phyloP scores from a whole-genome alignment of 495 filamentous ascomycete species.

The Podospora conica region DNA sequence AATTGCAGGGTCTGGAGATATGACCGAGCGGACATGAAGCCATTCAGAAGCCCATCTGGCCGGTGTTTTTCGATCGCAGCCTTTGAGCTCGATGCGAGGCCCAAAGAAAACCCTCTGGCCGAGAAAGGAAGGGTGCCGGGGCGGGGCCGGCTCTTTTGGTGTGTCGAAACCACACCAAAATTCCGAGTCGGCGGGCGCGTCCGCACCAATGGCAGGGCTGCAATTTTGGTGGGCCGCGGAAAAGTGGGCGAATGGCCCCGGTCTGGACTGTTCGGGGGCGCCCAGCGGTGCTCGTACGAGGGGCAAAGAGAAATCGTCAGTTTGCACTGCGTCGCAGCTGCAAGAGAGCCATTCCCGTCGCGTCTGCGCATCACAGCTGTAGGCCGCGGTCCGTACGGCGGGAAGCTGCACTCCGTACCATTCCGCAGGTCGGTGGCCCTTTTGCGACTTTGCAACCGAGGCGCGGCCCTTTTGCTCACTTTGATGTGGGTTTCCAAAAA shows the following conservation, averaged over 20 bases:
- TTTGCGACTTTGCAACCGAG: not conserved
- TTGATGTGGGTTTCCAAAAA: not conserved
- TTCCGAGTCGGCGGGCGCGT: not conserved
- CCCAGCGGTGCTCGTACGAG: slow-evolving; percentile 25
- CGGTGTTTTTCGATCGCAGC: not conserved
- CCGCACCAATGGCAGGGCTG: slow-evolving; percentile 7
- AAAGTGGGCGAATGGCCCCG: not conserved
- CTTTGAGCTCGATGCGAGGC: not conserved
- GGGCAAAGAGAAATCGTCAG: slow-evolving; percentile 18
- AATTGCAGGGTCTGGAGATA: not conserved
- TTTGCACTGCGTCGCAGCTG: slow-evolving; percentile 10
- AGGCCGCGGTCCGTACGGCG: not conserved
- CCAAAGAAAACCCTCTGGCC: not conserved
- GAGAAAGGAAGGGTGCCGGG: not conserved
- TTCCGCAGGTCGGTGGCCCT: not conserved
- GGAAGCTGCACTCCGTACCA: slow-evolving; percentile 1
- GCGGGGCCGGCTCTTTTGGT: not conserved
- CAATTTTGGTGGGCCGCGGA: not conserved
- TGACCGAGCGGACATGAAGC: not conserved
- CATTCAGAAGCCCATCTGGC: not conserved
- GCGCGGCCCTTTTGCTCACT: too few species aligned
- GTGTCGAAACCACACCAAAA: not conserved
- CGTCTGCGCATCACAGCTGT: slow-evolving; percentile 2
- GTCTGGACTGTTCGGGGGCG: slow-evolving; percentile 8
- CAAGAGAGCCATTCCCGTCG: slow-evolving; percentile 13